phyloP scores from a whole-genome alignment of 345 rosid genomes.

The Linum lewisii region DNA sequence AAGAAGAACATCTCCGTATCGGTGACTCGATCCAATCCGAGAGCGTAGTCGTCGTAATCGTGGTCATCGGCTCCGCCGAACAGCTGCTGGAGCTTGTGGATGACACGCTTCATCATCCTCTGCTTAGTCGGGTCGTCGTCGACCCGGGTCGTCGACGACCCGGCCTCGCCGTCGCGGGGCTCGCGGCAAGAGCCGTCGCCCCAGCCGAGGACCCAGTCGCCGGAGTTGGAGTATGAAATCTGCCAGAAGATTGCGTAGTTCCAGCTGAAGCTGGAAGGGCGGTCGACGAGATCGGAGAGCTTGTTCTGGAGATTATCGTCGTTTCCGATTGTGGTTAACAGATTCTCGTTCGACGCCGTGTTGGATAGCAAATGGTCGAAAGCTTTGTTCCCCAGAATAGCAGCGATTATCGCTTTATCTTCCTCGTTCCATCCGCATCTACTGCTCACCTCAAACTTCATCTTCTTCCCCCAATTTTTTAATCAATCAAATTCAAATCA shows the following conservation, averaged over 20 bases:
- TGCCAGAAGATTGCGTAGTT: conserved; percentile 97
- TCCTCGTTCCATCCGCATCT: conserved; percentile 63
- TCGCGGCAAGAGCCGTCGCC: conserved; percentile 95
- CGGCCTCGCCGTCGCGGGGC: conserved; percentile 49
- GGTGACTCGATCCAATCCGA: conserved; percentile 80
- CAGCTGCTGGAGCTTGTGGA: conserved; percentile 71
- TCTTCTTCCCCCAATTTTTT: conserved; percentile 13
- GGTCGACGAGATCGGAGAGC: conserved; percentile 87
- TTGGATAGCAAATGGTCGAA: conserved; percentile 61
- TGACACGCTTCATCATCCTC: conserved; percentile 76
- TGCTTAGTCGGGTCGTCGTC: conserved; percentile 54
- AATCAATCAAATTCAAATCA: background rate
- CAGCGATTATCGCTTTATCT: conserved; percentile 51
- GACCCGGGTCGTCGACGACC: conserved; percentile 23
- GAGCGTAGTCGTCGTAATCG: conserved; percentile 62
- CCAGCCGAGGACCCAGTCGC: conserved; percentile 92
- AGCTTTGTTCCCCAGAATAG: conserved; percentile 75
- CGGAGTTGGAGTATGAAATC: conserved; percentile 70
- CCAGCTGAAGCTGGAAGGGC: conserved; percentile 79
- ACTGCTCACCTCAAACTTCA: conserved; percentile 45
- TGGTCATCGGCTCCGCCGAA: conserved; percentile 79
- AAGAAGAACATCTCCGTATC: conserved; percentile 89
- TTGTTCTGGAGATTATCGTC: conserved; percentile 73
- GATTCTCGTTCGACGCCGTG: conserved; percentile 54
- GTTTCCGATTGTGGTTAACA: conserved; percentile 44